Conservation (phyloP, 148 eudicot species). For the Camellia sinensis region DNA sequence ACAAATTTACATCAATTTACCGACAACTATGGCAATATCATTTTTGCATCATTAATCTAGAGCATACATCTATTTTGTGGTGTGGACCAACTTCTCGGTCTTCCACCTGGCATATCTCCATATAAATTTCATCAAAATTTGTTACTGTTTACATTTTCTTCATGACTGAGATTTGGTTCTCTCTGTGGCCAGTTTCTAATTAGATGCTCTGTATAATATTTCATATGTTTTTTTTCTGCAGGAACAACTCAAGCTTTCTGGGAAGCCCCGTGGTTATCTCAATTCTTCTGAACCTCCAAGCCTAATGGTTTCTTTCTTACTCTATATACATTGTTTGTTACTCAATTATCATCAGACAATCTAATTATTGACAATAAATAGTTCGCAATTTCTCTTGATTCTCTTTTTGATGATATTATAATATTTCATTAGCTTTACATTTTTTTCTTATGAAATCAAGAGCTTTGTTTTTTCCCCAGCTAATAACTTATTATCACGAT, state of each 20-base stretch:
- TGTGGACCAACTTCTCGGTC: not conserved
- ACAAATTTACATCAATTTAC: not conserved
- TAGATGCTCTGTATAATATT: not conserved
- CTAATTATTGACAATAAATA: not conserved
- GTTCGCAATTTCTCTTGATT: not conserved
- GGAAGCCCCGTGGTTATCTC: constrained; percentile 42
- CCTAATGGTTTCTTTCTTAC: constrained; percentile 42
- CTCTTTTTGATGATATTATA: not conserved
- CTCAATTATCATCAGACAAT: not conserved
- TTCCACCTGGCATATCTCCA: not conserved
- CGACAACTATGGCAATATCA: too few relatives aligned
- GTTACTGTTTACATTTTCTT: not conserved
- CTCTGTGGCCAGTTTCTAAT: not conserved
- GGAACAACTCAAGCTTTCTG: constrained; percentile 46
- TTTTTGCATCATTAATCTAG: not conserved
- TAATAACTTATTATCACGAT: not conserved
- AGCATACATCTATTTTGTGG: not conserved
- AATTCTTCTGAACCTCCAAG: constrained; percentile 31
- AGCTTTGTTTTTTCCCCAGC: not conserved
- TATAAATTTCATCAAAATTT: not conserved
- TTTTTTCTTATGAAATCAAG: not conserved
- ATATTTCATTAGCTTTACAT: not conserved
- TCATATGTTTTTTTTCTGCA: constrained; percentile 32
- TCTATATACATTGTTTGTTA: constrained; percentile 1
- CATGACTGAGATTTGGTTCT: not conserved